Evolutionary conservation across 2,329 filamentous ascomycete genomes (phyloP).

Genomic region (Beauveria asiatica): DNA sequence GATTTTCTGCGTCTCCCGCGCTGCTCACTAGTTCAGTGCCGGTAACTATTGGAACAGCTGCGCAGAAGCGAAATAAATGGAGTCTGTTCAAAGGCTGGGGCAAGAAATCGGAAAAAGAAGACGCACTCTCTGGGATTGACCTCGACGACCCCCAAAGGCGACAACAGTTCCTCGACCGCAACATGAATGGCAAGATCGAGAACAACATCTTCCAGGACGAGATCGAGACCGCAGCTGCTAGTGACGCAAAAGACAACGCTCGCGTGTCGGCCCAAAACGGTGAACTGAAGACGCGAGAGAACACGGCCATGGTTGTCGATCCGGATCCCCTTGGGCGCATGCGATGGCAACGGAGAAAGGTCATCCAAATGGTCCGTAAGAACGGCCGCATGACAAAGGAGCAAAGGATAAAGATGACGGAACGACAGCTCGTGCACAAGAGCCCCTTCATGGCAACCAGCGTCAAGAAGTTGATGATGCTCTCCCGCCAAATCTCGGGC

Average conservation of each 20-base stretch:
- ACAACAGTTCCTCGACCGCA: constrained; percentile 31
- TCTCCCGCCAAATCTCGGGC: constrained; percentile 82
- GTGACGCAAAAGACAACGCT: constrained; percentile 29
- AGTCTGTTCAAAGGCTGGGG: constrained; percentile 31
- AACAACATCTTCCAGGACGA: constrained; percentile 58
- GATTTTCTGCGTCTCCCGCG: neutral
- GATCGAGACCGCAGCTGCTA: constrained; percentile 28
- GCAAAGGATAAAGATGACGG: constrained; percentile 58
- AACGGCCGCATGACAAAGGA: constrained; percentile 45
- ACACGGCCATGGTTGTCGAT: constrained; percentile 58
- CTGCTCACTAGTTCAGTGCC: neutral
- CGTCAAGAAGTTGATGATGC: constrained; percentile 80
- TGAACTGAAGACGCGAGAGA: constrained; percentile 30
- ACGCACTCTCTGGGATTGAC: constrained; percentile 21
- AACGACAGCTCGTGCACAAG: constrained; percentile 47
- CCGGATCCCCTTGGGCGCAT: constrained; percentile 64
- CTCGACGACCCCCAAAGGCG: constrained; percentile 35
- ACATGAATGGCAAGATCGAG: constrained; percentile 34
- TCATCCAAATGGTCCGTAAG: constrained; percentile 64
- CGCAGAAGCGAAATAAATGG: constrained; percentile 34
- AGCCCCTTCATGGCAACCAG: constrained; percentile 73
- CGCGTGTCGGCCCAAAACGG: neutral
- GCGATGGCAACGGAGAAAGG: constrained; percentile 75
- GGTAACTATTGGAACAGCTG: neutral
- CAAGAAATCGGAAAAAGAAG: constrained; percentile 22